Evolutionary conservation across 352 stramenopile species (phyloP).

Genomic region (Pythium sukuiense): DNA sequence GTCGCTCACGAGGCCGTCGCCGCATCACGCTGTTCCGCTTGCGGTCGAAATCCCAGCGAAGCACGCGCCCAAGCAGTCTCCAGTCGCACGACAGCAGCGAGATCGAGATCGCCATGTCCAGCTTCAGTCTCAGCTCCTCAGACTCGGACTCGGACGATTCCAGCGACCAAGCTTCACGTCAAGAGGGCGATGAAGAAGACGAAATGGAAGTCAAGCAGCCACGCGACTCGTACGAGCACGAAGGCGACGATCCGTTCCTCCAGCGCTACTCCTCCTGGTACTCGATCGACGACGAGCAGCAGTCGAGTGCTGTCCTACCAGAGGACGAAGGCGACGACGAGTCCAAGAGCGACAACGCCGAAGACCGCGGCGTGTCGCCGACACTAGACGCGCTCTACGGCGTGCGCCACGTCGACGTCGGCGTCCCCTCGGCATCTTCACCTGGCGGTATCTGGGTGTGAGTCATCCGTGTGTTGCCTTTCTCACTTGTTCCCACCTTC

Average conservation of each 20-base stretch:
- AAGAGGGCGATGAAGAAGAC: too few species aligned
- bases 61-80: neutral
- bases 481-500: neutral
- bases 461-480: neutral
- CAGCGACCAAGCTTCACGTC: neutral
- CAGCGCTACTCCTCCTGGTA: constrained; percentile 23
- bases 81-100: constrained; percentile 1
- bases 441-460: constrained; percentile 19
- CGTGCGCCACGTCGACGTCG: constrained; percentile 11
- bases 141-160: constrained; percentile 8
- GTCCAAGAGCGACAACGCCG: neutral
- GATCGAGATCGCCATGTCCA: constrained; percentile 21
- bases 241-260: constrained; percentile 10
- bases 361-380: neutral
- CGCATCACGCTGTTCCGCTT: neutral
- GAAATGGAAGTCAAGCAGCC: neutral
- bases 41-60: neutral
- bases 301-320: neutral
- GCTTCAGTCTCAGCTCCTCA: constrained; percentile 23
- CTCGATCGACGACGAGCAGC: constrained; percentile 23
- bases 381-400: constrained; percentile 16
- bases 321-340: constrained; percentile 3
- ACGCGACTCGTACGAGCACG: constrained; percentile 14
- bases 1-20: neutral
- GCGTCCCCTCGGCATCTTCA: neutral